Evolutionary conservation across 495 filamentous ascomycete species (phyloP).

Genomic region (Xylaria intraflava): DNA sequence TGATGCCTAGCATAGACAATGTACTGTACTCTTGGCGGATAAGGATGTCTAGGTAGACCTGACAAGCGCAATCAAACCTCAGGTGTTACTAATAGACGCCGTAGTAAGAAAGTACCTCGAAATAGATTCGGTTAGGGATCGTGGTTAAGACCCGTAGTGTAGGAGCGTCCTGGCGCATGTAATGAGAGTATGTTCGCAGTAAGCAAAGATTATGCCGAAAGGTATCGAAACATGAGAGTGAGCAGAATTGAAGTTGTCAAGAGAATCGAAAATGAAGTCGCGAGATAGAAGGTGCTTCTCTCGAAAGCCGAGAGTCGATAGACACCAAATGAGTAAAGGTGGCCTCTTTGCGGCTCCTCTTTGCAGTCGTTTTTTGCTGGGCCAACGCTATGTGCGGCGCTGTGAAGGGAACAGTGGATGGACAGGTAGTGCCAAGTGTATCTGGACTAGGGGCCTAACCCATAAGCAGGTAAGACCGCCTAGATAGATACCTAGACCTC

Average conservation of each 20-base stretch:
- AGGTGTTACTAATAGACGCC: constrained; percentile 1
- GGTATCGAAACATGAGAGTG: neutral
- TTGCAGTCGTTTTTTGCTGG: too few species aligned
- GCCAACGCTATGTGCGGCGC: too few species aligned
- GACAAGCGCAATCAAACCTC: neutral
- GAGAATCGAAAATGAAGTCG: neutral
- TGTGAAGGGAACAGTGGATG: neutral
- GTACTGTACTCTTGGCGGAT: too few species aligned
- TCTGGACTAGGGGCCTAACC: too few species aligned
- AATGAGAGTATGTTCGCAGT: neutral
- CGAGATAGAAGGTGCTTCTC: neutral
- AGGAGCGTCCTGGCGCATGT: neutral
- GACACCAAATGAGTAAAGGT: neutral
- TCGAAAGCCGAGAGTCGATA: too few species aligned
- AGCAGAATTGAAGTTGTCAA: neutral
- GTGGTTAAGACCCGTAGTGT: neutral
- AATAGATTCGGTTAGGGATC: constrained; percentile 7
- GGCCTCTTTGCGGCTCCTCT: constrained; percentile 7
- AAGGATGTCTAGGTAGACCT: neutral
- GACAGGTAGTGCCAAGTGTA: too few species aligned
- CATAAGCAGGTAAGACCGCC: too few species aligned
- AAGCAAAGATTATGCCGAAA: neutral
- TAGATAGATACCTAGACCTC: too few species aligned
- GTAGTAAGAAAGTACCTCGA: neutral
- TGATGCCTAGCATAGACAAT: too few species aligned